Evolutionary conservation across 768 basidiomycete genomes (phyloP).

Genomic region (Ramaria sp.): DNA sequence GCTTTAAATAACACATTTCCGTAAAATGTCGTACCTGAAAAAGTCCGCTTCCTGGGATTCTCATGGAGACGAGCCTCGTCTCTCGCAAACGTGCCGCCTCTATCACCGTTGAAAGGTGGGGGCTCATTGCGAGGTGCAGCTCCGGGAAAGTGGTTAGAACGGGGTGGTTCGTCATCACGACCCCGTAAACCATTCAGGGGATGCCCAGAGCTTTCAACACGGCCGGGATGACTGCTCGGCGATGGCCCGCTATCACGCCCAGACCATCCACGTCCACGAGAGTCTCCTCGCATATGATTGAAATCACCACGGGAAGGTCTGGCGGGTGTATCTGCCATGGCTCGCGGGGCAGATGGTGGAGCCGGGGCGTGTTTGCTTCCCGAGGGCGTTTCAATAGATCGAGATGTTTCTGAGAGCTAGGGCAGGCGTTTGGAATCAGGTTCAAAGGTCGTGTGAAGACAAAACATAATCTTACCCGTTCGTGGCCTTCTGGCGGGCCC

Average conservation of each 20-base stretch:
- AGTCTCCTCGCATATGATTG: background rate
- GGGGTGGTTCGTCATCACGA: background rate
- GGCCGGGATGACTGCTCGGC: background rate
- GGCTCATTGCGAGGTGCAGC: background rate
- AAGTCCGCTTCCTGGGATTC: slow-evolving; percentile 49
- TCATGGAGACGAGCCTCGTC: slow-evolving; percentile 44
- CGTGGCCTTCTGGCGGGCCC: slow-evolving; percentile 17
- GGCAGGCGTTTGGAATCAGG: background rate
- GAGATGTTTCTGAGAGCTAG: background rate
- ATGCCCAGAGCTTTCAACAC: background rate
- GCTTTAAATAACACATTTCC: background rate
- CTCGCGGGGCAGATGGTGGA: slow-evolving; percentile 61
- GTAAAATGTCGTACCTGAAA: slow-evolving; percentile 43
- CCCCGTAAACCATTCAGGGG: background rate
- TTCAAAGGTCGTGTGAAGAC: background rate
- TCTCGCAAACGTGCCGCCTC: slow-evolving; percentile 15
- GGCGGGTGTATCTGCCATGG: slow-evolving; percentile 36
- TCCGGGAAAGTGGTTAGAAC: background rate
- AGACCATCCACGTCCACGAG: background rate
- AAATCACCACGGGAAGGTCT: background rate
- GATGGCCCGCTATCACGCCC: background rate
- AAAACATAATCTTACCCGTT: background rate
- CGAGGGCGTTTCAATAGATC: background rate
- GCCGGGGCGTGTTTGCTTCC: slow-evolving; percentile 7
- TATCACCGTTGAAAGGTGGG: background rate